Percentiles rank a stretch among this genome's conserved stretches.
phyloP scores from a whole-genome alignment of 352 stramenopile species.

The Globisporangium camurandrum region DNA sequence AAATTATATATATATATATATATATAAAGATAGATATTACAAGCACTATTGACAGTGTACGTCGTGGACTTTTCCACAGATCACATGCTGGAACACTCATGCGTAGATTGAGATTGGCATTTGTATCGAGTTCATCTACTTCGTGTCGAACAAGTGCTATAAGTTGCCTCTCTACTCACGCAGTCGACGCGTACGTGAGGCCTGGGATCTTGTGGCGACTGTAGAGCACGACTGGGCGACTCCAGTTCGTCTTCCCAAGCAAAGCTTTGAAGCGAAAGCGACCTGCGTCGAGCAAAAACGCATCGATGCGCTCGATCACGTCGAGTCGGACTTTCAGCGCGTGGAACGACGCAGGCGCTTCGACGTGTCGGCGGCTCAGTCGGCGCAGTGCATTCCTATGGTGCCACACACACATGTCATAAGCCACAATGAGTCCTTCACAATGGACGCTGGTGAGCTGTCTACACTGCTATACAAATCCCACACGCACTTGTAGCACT shows the following conservation, averaged over 20 bases:
- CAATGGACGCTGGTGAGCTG: too few species aligned
- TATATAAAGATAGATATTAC: too few species aligned
- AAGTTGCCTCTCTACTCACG: background rate
- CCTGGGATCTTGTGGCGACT: slow-evolving; percentile 43
- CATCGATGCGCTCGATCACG: slow-evolving; percentile 59
- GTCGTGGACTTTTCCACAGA: too few species aligned
- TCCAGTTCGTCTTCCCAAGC: slow-evolving; percentile 82
- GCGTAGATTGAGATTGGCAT: too few species aligned
- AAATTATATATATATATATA: background rate
- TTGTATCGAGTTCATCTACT: too few species aligned
- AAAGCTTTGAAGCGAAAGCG: slow-evolving; percentile 54
- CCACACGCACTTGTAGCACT: slow-evolving; percentile 63
- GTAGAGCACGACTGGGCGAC: slow-evolving; percentile 59
- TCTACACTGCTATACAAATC: background rate
- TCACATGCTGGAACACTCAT: too few species aligned
- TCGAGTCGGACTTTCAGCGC: slow-evolving; percentile 53
- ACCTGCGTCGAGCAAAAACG: slow-evolving; percentile 42
- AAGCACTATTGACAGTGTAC: too few species aligned
- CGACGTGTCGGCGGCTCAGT: slow-evolving; percentile 39
- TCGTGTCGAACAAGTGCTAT: slow-evolving; percentile 4
- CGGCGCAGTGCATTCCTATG: slow-evolving; percentile 62
- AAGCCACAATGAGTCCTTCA: too few species aligned
- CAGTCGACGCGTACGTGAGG: slow-evolving; percentile 22
- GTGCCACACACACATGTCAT: background rate
- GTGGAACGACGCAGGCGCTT: slow-evolving; percentile 48